Conservation (phyloP, 2,329 filamentous ascomycete genomes). For the Verticillium alfalfae region DNA sequence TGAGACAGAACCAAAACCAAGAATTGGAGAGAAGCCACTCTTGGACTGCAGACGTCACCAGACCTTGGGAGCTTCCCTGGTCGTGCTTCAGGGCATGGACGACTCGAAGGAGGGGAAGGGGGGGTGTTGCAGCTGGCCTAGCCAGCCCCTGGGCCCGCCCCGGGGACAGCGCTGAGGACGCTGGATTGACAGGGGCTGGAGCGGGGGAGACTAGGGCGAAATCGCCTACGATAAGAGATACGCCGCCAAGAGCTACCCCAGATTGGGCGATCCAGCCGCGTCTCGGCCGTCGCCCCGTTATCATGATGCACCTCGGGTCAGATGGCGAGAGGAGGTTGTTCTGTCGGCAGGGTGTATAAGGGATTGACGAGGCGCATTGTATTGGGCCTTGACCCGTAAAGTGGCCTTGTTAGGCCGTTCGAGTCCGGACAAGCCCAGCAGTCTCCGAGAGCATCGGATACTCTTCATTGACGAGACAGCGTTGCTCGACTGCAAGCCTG, state of each 20-base stretch:
- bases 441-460: too few relatives aligned
- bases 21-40: background rate
- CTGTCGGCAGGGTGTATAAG: background rate
- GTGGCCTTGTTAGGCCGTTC: too few relatives aligned
- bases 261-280: background rate
- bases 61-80: background rate
- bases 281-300: background rate
- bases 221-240: background rate
- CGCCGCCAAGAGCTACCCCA: background rate
- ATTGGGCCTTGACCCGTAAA: background rate
- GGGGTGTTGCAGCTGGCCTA: background rate
- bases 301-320: background rate
- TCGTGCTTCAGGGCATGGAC: background rate
- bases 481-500: too few relatives aligned
- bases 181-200: background rate
- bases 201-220: background rate
- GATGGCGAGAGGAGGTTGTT: background rate
- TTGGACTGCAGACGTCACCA: background rate
- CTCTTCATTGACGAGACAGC: too few relatives aligned
- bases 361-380: background rate
- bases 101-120: background rate
- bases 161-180: background rate
- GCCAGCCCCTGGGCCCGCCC: too few relatives aligned
- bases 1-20: background rate
- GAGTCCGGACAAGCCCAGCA: too few relatives aligned